Percentiles rank a stretch among this genome's conserved stretches.
Conservation (phyloP, 2,329 filamentous ascomycete species). For the Byssoonygena ceratinophila region DNA sequence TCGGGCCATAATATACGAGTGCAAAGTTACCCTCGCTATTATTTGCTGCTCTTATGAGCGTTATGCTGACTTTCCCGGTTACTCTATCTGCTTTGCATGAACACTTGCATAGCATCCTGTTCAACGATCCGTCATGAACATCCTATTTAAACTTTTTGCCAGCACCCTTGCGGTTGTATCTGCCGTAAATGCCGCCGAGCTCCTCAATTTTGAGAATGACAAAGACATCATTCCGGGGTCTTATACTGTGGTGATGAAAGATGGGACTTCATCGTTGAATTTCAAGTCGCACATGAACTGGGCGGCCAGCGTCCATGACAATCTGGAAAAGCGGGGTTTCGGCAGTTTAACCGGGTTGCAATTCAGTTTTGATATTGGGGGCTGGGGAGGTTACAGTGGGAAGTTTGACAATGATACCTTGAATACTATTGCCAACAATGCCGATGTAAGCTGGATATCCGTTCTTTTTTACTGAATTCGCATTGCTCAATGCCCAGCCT, state of each 20-base stretch:
- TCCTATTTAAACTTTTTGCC: not conserved
- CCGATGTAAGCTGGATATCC: not conserved
- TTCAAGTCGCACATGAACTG: slow-evolving; percentile 3
- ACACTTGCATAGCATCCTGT: not conserved
- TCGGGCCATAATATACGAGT: not conserved
- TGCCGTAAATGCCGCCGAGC: not conserved
- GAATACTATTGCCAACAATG: slow-evolving; percentile 10
- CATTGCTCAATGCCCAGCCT: not conserved
- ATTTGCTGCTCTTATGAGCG: not conserved
- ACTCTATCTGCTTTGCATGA: not conserved
- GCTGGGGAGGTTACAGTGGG: slow-evolving; percentile 13
- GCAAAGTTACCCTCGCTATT: not conserved
- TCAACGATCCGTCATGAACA: not conserved
- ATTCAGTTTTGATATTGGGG: slow-evolving; percentile 14
- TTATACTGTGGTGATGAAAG: slow-evolving; percentile 14
- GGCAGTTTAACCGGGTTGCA: not conserved
- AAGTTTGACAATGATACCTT: slow-evolving; percentile 15
- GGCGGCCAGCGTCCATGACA: slow-evolving; percentile 1
- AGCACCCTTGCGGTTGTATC: slow-evolving; percentile 3
- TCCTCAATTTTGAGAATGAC: slow-evolving; percentile 8
- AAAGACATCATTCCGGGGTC: slow-evolving; percentile 5
- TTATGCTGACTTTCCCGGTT: not conserved
- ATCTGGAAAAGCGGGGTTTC: not conserved
- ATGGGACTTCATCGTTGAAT: slow-evolving; percentile 1
- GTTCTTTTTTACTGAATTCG: not conserved